A percentile compares a stretch with the other conserved stretches of the same genome.
Conservation (phyloP, 495 filamentous ascomycete species). For the Xylaria acuta region DNA sequence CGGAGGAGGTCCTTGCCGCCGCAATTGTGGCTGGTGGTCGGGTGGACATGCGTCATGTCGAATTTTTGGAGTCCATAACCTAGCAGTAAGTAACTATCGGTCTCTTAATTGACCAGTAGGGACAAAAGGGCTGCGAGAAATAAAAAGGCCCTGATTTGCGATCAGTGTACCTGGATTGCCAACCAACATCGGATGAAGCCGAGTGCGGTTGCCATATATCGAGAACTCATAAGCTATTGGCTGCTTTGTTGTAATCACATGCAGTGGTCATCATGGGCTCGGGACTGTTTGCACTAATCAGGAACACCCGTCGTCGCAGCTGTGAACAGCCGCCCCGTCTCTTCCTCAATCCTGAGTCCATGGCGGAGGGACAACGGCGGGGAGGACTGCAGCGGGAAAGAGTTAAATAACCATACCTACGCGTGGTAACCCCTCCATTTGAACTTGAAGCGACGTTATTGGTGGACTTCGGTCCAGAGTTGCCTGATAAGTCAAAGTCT, state of each 20-base stretch:
- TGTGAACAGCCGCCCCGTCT: neutral
- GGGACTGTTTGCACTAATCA: too few species aligned
- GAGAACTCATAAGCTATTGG: too few species aligned
- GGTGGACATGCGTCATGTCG: neutral
- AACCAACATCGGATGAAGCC: neutral
- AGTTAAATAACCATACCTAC: neutral
- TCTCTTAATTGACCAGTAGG: neutral
- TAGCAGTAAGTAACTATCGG: neutral
- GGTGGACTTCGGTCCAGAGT: neutral
- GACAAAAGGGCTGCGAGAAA: neutral
- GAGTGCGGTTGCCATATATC: neutral
- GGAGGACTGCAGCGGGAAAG: neutral
- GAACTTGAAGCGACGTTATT: neutral
- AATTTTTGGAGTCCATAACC: neutral
- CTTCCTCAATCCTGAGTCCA: too few species aligned
- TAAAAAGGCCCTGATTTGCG: neutral
- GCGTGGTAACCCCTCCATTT: neutral
- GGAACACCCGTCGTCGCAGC: neutral
- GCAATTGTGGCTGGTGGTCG: neutral
- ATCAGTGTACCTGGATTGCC: neutral
- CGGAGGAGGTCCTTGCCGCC: conserved; percentile 5
- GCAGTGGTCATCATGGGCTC: too few species aligned
- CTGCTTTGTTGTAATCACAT: too few species aligned
- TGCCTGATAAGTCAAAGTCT: conserved; percentile 17
- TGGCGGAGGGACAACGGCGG: neutral